Evolutionary conservation across 2,329 filamentous ascomycete species (phyloP), one percentile per base, ranked within the genome.

Genomic region (Penicillium sp.): DNA sequence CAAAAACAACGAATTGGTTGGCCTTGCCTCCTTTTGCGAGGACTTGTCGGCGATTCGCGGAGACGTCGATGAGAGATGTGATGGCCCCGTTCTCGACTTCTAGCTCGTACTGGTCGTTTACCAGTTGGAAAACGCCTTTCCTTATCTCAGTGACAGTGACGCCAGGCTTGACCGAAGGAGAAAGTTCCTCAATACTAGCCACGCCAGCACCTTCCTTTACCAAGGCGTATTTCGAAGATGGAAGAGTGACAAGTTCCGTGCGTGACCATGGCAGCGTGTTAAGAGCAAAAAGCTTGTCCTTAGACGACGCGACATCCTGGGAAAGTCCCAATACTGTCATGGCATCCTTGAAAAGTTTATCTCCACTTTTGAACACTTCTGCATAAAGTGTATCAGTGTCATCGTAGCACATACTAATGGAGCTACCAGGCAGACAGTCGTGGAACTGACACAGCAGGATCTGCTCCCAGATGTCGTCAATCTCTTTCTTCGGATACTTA

Each of bases 381-480:
- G 83, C 88, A 69, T 97, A 99, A 5, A 96, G 80, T 81, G 91
- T 83, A 68, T 96, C 89, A 3, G 91, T 96, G 70, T 99, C 94
- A 70, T 96, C 90, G 66, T 97, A 97, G 72, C 91, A 96, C 91
- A 97, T 97, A 72, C 95, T 92, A 65, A 99, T 97, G 35, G 85
- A 90, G 69, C 91, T 96, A 55, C 94, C 94, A 1, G 94, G 94
- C 51, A 99, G 80, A 70, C 94, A 97, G 70, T 99, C 94, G 63
- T 99, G 94, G 80, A 97, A 97, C 67, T 99, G 94, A 63, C 93
- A 97, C 24, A 97, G 83, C 23, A 97, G 81, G 2, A 93, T 88
- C 56, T 83, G 82, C 77, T 97, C 93, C 94, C 94, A 99, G 85
- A 99, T 94, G 56, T 87, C 82, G 68, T 97, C 94, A 55, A 99